Conservation (phyloP, 2,329 filamentous ascomycete species). For the Paecilomyces variotii region DNA sequence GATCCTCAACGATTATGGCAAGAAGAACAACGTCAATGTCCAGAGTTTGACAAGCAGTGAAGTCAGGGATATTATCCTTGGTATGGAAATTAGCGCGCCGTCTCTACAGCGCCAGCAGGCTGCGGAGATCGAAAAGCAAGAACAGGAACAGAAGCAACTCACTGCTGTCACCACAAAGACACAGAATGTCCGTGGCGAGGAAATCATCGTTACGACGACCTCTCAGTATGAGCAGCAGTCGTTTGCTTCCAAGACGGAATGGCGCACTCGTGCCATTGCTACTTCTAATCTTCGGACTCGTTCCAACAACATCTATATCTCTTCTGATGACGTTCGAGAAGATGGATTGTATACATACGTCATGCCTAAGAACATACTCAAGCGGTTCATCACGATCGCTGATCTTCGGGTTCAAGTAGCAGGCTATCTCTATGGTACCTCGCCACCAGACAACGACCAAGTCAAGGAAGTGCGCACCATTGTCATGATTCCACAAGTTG, state of each 20-base stretch:
- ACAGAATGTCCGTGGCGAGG: constrained; percentile 91
- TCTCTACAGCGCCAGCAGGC: constrained; percentile 98
- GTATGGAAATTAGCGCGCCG: constrained; percentile 98
- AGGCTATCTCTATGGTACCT: constrained; percentile 88
- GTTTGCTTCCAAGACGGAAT: constrained; percentile 97
- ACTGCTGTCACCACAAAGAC: constrained; percentile 98
- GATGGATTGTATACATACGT: constrained; percentile 89
- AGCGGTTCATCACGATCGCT: constrained; percentile 95
- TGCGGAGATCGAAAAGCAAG: constrained; percentile 97
- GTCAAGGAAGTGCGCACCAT: constrained; percentile 97
- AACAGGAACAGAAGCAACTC: constrained; percentile 91
- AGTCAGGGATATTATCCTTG: constrained; percentile 94
- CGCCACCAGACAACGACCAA: constrained; percentile 87
- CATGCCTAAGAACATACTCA: constrained; percentile 98
- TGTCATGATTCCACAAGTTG: constrained; percentile 95
- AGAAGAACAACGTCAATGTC: constrained; percentile 99
- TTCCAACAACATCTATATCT: constrained; percentile 98
- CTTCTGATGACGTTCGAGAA: constrained; percentile 83
- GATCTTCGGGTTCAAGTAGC: constrained; percentile 95
- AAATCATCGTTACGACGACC: constrained; percentile 96
- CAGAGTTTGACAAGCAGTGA: constrained; percentile 94
- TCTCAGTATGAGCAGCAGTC: constrained; percentile 97
- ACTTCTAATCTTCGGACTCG: constrained; percentile 90
- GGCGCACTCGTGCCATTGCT: constrained; percentile 92
- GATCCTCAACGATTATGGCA: constrained; percentile 96